phyloP scores from a whole-genome alignment of 768 basidiomycete genomes.

The Leccinum truebloodii region DNA sequence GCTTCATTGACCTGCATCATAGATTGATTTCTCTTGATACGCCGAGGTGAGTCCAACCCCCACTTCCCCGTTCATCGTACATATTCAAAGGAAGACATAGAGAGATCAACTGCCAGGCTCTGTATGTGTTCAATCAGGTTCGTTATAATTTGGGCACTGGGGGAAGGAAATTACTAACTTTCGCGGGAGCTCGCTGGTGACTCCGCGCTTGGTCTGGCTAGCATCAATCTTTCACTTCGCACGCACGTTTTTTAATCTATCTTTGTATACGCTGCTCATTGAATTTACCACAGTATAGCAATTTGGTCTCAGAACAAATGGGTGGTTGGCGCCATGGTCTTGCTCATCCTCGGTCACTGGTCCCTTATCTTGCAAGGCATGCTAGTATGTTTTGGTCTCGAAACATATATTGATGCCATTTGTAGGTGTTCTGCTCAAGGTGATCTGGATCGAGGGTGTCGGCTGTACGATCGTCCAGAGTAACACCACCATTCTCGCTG shows the following conservation, averaged over 20 bases:
- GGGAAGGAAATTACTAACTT: neutral
- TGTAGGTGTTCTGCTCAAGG: constrained; percentile 60
- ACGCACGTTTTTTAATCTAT: constrained; percentile 33
- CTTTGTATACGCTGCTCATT: constrained; percentile 3
- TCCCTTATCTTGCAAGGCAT: constrained; percentile 65
- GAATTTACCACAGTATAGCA: constrained; percentile 47
- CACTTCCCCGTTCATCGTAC: neutral
- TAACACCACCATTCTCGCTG: constrained; percentile 62
- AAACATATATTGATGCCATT: neutral
- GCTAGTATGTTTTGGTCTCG: neutral
- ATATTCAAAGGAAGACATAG: constrained; percentile 22
- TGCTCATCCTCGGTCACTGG: constrained; percentile 70
- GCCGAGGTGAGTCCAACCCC: constrained; percentile 18
- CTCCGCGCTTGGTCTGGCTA: constrained; percentile 45
- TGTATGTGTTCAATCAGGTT: constrained; percentile 52
- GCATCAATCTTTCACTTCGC: constrained; percentile 48
- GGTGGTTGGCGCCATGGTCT: constrained; percentile 49
- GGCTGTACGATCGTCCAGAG: constrained; percentile 60
- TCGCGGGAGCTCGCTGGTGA: constrained; percentile 41
- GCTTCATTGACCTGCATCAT: neutral
- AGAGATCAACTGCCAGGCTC: constrained; percentile 43
- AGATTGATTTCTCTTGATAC: constrained; percentile 40
- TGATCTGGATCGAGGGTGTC: constrained; percentile 47
- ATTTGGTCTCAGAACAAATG: constrained; percentile 63
- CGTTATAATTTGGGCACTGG: neutral